Conservation (phyloP, 805 yeast genomes). For the Deakozyma indianensis region DNA sequence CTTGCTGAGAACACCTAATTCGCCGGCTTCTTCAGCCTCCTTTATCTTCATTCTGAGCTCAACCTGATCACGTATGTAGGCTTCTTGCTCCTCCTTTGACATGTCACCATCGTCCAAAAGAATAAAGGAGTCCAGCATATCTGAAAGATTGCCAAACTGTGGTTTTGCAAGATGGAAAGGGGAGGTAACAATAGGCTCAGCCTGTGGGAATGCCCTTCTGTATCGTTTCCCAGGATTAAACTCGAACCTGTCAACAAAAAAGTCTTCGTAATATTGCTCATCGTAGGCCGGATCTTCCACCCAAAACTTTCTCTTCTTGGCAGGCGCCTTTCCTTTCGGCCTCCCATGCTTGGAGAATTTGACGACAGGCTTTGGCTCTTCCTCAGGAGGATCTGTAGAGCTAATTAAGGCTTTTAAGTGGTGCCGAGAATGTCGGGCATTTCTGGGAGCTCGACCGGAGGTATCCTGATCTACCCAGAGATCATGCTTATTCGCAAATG, state of each 20-base stretch:
- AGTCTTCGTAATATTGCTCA: background rate
- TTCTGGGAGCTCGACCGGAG: conserved; percentile 17
- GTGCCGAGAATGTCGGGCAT: conserved; percentile 15
- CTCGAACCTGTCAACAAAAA: conserved; percentile 1
- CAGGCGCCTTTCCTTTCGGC: background rate
- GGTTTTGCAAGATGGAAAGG: conserved; percentile 43
- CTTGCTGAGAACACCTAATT: background rate
- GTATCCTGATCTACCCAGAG: conserved; percentile 21
- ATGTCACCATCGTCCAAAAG: conserved; percentile 46
- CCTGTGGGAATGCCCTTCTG: background rate
- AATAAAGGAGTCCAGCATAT: conserved; percentile 39
- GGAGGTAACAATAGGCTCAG: conserved; percentile 37
- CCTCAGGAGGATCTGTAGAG: background rate
- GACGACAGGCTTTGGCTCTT: background rate
- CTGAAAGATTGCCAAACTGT: conserved; percentile 25
- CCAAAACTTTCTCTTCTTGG: background rate
- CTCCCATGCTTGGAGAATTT: background rate
- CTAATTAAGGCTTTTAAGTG: conserved; percentile 8
- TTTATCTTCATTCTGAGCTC: conserved; percentile 29
- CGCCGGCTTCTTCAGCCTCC: conserved; percentile 29
- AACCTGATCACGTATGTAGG: conserved; percentile 39
- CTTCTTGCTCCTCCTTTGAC: conserved; percentile 41
- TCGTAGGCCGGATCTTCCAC: background rate
- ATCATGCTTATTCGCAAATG: conserved; percentile 18
- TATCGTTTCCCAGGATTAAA: background rate